Conservation (phyloP, 345 rosid species). For the Tarenaya hassleriana region DNA sequence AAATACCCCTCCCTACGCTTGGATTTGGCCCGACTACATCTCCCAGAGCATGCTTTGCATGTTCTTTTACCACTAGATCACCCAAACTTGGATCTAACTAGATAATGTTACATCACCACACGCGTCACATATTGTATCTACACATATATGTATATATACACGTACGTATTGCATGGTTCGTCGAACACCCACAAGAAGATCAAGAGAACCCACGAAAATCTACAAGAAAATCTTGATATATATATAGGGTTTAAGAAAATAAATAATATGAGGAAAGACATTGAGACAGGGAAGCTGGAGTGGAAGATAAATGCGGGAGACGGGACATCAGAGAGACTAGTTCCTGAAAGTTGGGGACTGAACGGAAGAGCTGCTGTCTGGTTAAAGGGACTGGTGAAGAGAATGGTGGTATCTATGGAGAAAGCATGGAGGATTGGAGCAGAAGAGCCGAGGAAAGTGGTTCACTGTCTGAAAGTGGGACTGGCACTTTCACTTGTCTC, state of each 20-base stretch:
- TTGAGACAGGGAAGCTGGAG: slow-evolving; percentile 34
- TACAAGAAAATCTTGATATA: slow-evolving; percentile 1
- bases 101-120: too few relatives aligned
- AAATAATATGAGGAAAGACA: slow-evolving; percentile 31
- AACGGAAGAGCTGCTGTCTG: slow-evolving; percentile 23
- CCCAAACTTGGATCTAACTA: too few relatives aligned
- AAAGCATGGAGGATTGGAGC: slow-evolving; percentile 56
- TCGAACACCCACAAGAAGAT: not conserved
- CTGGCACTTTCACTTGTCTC: slow-evolving; percentile 60
- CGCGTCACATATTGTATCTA: too few relatives aligned
- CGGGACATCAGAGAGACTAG: slow-evolving; percentile 32
- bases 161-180: slow-evolving; percentile 14
- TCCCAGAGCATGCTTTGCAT: too few relatives aligned
- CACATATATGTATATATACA: too few relatives aligned
- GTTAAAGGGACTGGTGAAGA: slow-evolving; percentile 23
- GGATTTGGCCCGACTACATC: too few relatives aligned
- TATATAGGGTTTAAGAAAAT: not conserved
- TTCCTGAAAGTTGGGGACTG: slow-evolving; percentile 21
- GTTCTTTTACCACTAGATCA: too few relatives aligned
- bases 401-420: slow-evolving; percentile 27
- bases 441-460: slow-evolving; percentile 56
- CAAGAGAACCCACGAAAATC: not conserved
- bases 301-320: slow-evolving; percentile 50
- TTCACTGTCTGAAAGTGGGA: slow-evolving; percentile 67
- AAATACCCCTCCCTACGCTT: too few relatives aligned